A percentile compares a stretch with the other conserved stretches of the same genome.
phyloP scores from a whole-genome alignment of 1,284 basidiomycete genomes.

The Heterobasidion parviporum region DNA sequence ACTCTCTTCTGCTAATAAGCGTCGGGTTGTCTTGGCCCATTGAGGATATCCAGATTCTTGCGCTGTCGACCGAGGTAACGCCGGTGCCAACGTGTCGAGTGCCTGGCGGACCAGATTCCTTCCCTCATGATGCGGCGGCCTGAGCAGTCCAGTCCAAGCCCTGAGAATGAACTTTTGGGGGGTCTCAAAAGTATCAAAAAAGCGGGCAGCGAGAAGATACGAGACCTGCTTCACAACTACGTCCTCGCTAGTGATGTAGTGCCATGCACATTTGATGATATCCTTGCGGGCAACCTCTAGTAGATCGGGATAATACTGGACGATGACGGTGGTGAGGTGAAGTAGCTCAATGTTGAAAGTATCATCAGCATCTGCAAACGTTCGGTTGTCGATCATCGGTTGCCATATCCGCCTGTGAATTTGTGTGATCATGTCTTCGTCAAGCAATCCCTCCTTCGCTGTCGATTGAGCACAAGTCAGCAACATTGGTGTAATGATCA shows the following conservation, averaged over 20 bases:
- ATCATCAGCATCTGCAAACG: constrained; percentile 65
- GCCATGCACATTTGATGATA: constrained; percentile 94
- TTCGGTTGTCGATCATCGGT: constrained; percentile 53
- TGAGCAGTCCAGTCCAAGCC: constrained; percentile 93
- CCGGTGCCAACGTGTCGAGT: constrained; percentile 85
- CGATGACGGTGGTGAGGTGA: constrained; percentile 84
- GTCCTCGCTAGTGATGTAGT: constrained; percentile 81
- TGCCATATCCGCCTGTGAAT: constrained; percentile 79
- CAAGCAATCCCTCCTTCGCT: constrained; percentile 53
- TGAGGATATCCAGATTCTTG: constrained; percentile 60
- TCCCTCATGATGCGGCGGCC: constrained; percentile 76
- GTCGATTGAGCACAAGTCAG: constrained; percentile 63
- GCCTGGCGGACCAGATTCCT: constrained; percentile 81
- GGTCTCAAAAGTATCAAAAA: constrained; percentile 87
- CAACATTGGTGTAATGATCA: constrained; percentile 85
- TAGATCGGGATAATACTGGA: constrained; percentile 75
- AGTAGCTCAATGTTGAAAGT: constrained; percentile 87
- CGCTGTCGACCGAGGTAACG: constrained; percentile 57
- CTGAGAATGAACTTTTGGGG: constrained; percentile 91
- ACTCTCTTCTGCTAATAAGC: constrained; percentile 87
- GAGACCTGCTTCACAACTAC: constrained; percentile 92
- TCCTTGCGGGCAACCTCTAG: constrained; percentile 85
- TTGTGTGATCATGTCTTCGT: constrained; percentile 60
- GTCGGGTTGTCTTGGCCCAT: constrained; percentile 89
- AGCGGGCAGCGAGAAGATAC: constrained; percentile 89